phyloP scores from a whole-genome alignment of 345 rosid species.

The Bruguiera parviflora region DNA sequence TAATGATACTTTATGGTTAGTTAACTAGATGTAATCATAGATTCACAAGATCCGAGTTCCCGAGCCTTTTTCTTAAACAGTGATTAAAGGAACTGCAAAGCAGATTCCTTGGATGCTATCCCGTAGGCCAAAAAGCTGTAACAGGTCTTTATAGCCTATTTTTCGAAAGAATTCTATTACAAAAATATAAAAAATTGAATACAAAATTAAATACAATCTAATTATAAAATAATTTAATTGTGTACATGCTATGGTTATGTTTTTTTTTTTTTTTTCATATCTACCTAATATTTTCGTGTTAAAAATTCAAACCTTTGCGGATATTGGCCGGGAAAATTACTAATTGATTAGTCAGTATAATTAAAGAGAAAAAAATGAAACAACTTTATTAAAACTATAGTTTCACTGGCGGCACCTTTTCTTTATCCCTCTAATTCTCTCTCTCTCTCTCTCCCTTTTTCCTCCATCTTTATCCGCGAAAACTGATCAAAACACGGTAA shows the following conservation, averaged over 20 bases:
- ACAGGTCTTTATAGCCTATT: conserved; percentile 22
- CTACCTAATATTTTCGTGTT: too few relatives aligned
- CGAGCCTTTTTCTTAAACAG: conserved; percentile 12
- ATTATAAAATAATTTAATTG: too few relatives aligned
- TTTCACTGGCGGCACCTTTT: conserved; percentile 12
- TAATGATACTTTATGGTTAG: conserved; percentile 7
- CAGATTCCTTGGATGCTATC: conserved; percentile 60
- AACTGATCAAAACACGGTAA: background rate
- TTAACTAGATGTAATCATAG: conserved; percentile 1
- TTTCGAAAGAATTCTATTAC: too few relatives aligned
- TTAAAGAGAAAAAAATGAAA: background rate
- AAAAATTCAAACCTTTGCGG: background rate
- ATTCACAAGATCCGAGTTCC: conserved; percentile 35
- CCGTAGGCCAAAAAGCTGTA: conserved; percentile 50
- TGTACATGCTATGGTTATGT: too few relatives aligned
- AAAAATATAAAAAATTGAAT: too few relatives aligned
- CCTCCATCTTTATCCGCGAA: background rate
- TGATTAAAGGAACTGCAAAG: conserved; percentile 27
- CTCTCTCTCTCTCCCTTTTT: too few relatives aligned
- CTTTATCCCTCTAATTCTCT: conserved; percentile 10
- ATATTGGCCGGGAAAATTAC: conserved; percentile 12
- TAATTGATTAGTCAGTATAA: background rate
- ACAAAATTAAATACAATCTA: too few relatives aligned
- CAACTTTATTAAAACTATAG: conserved; percentile 16
- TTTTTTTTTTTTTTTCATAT: too few relatives aligned